phyloP scores from a whole-genome alignment of 148 eudicot species.

The Rhododendron molle region DNA sequence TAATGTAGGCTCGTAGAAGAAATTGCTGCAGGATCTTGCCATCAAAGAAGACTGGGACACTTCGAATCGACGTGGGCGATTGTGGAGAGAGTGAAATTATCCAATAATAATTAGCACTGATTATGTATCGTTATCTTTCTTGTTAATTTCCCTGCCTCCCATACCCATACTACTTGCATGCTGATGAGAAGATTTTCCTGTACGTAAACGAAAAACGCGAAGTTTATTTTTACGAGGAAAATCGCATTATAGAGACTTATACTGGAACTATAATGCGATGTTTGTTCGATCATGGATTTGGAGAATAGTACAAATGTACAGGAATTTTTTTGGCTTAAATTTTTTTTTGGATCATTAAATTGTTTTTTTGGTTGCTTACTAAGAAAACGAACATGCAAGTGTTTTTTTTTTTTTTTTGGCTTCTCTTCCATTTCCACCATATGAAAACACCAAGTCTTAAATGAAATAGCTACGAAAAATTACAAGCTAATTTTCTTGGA shows the following conservation, averaged over 20 bases:
- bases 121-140: background rate
- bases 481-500: no score
- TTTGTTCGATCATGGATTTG: background rate
- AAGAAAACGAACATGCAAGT: no score
- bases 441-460: no score
- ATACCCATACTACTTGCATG: background rate
- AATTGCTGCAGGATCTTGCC: conserved; percentile 53
- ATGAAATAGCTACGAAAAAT: no score
- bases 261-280: background rate
- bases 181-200: no score
- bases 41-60: conserved; percentile 22
- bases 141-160: background rate
- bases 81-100: conserved; percentile 49
- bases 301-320: background rate
- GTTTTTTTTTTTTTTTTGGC: background rate
- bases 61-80: conserved; percentile 43
- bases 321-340: no score
- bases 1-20: conserved; percentile 49
- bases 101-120: background rate
- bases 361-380: no score
- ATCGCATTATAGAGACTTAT: background rate
- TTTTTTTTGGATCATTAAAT: no score
- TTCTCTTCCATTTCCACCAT: background rate
- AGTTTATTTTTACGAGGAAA: background rate
- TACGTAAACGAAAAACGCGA: no score